Conservation (phyloP, 768 basidiomycete genomes). For the Tylopilus felleus region DNA sequence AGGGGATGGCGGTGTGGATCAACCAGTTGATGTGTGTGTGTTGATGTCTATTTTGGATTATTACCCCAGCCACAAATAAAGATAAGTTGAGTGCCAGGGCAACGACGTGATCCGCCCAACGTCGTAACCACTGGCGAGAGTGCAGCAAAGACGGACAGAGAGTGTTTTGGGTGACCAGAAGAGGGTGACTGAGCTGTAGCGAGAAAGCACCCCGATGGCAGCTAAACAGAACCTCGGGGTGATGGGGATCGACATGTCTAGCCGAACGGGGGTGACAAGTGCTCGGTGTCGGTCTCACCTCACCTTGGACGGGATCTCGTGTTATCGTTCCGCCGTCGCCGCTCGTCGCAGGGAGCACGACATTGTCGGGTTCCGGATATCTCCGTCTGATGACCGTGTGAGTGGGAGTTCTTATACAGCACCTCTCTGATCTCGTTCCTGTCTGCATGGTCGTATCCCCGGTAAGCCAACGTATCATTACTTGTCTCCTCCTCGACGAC, state of each 20-base stretch:
- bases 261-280: too few relatives aligned
- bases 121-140: background rate
- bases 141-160: too few relatives aligned
- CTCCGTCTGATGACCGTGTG: slow-evolving; percentile 6
- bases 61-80: background rate
- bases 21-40: background rate
- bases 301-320: too few relatives aligned
- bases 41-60: slow-evolving; percentile 5
- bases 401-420: slow-evolving; percentile 1
- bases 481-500: background rate
- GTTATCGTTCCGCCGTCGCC: background rate
- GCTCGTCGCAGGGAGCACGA: background rate
- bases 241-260: too few relatives aligned
- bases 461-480: background rate
- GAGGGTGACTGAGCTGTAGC: too few relatives aligned
- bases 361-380: background rate
- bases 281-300: too few relatives aligned
- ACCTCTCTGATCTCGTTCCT: slow-evolving; percentile 5
- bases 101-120: background rate
- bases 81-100: background rate
- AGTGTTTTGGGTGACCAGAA: too few relatives aligned
- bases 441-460: background rate
- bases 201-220: too few relatives aligned
- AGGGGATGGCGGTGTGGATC: background rate
- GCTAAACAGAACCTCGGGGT: too few relatives aligned